These are phyloP conservation scores for Fennellomyces sp. DNA, from an alignment of 371 early-diverging fungal genomes.

Conservation along the genomic window DNA sequence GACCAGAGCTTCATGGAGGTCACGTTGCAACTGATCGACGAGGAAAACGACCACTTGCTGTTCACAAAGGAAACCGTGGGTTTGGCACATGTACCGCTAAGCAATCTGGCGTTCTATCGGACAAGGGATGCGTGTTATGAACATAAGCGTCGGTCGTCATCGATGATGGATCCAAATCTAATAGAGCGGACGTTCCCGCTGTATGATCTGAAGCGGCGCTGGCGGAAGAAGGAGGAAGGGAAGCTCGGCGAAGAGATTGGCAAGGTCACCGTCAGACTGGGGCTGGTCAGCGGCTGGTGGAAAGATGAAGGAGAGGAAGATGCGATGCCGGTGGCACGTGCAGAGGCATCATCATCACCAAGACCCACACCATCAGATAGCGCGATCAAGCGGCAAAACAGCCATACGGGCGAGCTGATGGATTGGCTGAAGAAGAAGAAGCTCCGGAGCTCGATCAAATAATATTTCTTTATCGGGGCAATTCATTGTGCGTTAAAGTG, in stretches of 20 bases:
- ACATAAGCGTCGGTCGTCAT: constrained; percentile 4
- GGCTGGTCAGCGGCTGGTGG: constrained; percentile 48
- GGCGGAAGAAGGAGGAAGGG: constrained; percentile 8
- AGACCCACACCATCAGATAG: too few relatives aligned
- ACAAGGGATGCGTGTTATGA: constrained; percentile 9
- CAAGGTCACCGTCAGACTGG: constrained; percentile 35
- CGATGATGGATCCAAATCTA: constrained; percentile 18
- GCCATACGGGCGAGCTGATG: not conserved
- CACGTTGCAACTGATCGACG: constrained; percentile 21
- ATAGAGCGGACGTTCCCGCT: constrained; percentile 33
- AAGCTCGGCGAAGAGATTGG: constrained; percentile 31
- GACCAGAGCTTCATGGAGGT: constrained; percentile 21
- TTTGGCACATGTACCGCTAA: constrained; percentile 25
- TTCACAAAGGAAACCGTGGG: constrained; percentile 34
- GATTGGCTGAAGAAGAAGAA: constrained; percentile 19
- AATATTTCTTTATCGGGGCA: not conserved
- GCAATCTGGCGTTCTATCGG: constrained; percentile 22
- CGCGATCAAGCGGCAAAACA: constrained; percentile 6
- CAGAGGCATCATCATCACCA: not conserved
- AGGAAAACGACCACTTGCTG: constrained; percentile 7
- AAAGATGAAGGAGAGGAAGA: constrained; percentile 21
- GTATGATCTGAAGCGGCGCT: constrained; percentile 15
- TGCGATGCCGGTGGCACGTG: not conserved
- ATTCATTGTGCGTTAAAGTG: too few relatives aligned
- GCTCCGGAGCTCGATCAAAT: not conserved